Evolutionary conservation across 352 stramenopile genomes (phyloP), one percentile per base, ranked within the genome.

Genomic region (Elongisporangium prolatum): DNA sequence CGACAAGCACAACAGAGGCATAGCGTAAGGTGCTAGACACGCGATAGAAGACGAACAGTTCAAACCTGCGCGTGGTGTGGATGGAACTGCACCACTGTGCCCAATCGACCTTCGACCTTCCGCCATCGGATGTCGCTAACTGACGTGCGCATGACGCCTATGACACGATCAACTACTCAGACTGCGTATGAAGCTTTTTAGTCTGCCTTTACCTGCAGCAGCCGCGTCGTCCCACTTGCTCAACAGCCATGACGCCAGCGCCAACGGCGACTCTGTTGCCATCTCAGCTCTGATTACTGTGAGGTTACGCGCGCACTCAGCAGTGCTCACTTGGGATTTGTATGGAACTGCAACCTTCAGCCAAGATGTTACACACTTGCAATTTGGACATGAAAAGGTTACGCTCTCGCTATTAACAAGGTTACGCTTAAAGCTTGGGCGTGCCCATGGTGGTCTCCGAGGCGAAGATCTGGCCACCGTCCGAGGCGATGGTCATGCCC

Each of bases 401-500:
- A 40, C 28, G 28, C 28, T 40, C 14, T 40, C 28, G 28, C 28
- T 40, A 9, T 40, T 40, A 40, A 40, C 28, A 40, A 40, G 28
- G 28, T 40, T 40, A 40, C 28, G 28, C 28, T 40, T 40, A 40
- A 40, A 40, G 28, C 28, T 40, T 85, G 22, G 72, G 55, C 48
- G 61, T 58, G 16, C 72, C 75, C 24, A 86, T 70, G 5, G 57
- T 56, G 21, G 72, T 74, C 64, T 88, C 78, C 1, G 71, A 65
- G 48, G 73, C 77, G 20, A 67, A 69, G 0, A 89, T 60, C 52
- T 84, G 72, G 1, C 96, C 96, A 37, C 96, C 96, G 71, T 99
- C 96, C 21, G 96, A 86, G 59, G 78, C 83, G 44, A 98, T 77
- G 56, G 98, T 77, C 50, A 91, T 79, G 22, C 95, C 96, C 6